These are phyloP conservation scores for Cucurbita maxima DNA, from an alignment of 306 rosid genomes.

Conservation along the genomic window DNA sequence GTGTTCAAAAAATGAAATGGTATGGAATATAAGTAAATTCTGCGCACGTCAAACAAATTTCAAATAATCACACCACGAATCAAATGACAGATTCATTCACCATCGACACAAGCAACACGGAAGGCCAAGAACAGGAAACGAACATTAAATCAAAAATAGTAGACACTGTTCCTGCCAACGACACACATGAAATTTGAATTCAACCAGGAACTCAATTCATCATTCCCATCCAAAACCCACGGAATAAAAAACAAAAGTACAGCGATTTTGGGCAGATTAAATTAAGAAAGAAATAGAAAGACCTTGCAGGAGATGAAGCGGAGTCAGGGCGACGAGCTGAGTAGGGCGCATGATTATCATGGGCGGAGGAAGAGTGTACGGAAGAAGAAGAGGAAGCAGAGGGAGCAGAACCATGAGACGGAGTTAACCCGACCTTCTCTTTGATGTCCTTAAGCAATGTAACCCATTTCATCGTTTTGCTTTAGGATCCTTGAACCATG, in stretches of 20 bases:
- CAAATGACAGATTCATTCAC: neutral
- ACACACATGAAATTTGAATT: neutral
- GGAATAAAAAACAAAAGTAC: neutral
- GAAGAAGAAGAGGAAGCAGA: constrained; percentile 12
- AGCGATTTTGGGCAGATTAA: neutral
- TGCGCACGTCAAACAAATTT: neutral
- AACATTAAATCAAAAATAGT: neutral
- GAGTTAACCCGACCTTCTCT: constrained; percentile 96
- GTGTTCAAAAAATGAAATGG: neutral
- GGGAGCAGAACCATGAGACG: constrained; percentile 27
- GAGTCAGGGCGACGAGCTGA: constrained; percentile 36
- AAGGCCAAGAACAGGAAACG: neutral
- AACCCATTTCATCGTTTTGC: constrained; percentile 93
- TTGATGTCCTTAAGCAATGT: constrained; percentile 94
- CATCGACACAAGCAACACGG: neutral
- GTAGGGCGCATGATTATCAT: constrained; percentile 31
- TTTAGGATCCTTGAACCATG: constrained; percentile 41
- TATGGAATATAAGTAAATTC: neutral
- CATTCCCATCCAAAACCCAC: neutral
- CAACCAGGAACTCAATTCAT: neutral
- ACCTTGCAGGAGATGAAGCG: constrained; percentile 66
- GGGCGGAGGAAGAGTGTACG: constrained; percentile 17
- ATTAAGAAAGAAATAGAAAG: neutral
- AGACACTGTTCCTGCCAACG: neutral
- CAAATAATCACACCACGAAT: neutral